Base-by-base conservation (phyloP, 1,284 basidiomycete genomes). In the Tremellales sp. region DNA sequence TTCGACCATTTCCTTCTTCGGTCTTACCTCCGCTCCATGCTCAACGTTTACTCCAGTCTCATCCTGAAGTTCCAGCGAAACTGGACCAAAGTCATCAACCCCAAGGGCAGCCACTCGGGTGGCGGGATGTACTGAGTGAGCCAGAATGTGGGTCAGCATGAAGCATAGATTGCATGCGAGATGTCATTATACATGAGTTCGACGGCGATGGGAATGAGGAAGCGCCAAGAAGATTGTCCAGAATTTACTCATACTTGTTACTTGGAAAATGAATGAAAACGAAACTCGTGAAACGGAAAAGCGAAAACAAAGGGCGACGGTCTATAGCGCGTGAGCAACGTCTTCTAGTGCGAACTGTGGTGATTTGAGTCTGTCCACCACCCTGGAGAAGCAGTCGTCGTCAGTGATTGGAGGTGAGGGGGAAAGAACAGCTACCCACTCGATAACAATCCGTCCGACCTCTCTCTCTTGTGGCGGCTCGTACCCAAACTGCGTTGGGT, bases 401-500 rank as follows among this genome's bases (percentile, higher is more conserved):
- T n/a, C 9, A 29, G n/a, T 34, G 14, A 12, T 14, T 21, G 29
- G 33, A 21, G 16, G 31, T 21, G n/a, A 22, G 14, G 24, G n/a
- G 10, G 13, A 26, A 19, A 40, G 8, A 24, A 16, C 22, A 14
- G 16, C 14, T 13, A 61, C 64, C 63, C 48, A 67, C 68, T 71
- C 66, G 19, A 71, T 64, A 3, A 56, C 55, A 12, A 66, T 53
- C 39, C 60, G 44, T 13, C 66, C 68, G 8, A 71, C 68, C 35
- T 64, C 66, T 31, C 65, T 41, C 44, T 69, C 68, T 27, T 63
- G 66, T 18, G 55, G 53, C 22, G 62, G 65, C 42, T 60, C 56
- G 35, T 66, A 64, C 1, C 64, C 62, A 42, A 58, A 65, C 42
- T 57, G 51, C 54, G 58, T 63, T 12, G 68, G 65, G 43, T 71